Evolutionary conservation across 2,329 filamentous ascomycete genomes (phyloP).

Genomic region (Monilinia aucupariae): DNA sequence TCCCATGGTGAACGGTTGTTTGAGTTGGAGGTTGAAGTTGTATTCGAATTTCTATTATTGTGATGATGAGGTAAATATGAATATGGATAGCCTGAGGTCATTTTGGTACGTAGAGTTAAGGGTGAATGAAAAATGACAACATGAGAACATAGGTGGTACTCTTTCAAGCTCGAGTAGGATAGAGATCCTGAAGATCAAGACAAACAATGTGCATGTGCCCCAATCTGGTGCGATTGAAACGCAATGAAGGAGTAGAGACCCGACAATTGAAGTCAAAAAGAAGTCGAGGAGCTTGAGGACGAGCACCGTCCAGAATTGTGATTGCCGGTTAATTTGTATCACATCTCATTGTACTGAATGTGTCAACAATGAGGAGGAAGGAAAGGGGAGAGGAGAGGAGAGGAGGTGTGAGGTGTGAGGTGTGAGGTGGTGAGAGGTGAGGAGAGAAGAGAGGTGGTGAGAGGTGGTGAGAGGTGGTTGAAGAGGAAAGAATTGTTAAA

Average conservation of each 20-base stretch:
- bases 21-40: not conserved
- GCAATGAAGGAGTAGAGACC: not conserved
- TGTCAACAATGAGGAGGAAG: not conserved
- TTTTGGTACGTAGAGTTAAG: not conserved
- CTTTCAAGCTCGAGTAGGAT: constrained; percentile 8
- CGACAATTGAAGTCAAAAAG: not conserved
- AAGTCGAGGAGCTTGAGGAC: not conserved
- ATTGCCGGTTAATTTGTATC: not conserved
- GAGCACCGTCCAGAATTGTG: not conserved
- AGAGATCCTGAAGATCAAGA: constrained; percentile 12
- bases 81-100: constrained; percentile 13
- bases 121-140: constrained; percentile 21
- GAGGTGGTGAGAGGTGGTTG: too few species aligned
- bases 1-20: constrained; percentile 2
- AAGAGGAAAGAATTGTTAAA: too few species aligned
- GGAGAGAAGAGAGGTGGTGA: not conserved
- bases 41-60: constrained; percentile 5
- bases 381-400: too few species aligned
- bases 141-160: not conserved
- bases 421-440: not conserved
- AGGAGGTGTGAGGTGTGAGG: not conserved
- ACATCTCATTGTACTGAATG: not conserved
- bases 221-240: not conserved
- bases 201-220: constrained; percentile 10
- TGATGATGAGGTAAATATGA: not conserved